Evolutionary conservation across 768 basidiomycete species (phyloP), one percentile per base, ranked within the genome.

Genomic region (Agrocybe praecox): DNA sequence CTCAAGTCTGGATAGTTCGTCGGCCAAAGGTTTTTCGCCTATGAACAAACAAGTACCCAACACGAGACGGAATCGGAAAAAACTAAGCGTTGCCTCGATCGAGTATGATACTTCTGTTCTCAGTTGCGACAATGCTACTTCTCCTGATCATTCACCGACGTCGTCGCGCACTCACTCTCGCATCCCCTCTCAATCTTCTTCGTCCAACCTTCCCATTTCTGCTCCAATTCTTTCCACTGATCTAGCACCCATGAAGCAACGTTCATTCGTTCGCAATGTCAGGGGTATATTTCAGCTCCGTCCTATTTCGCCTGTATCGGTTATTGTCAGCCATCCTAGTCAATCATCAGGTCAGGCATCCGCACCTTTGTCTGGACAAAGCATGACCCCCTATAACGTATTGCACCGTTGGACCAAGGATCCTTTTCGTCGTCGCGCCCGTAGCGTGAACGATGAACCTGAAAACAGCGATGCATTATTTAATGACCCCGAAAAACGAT

Each of bases 231-330:
- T 46, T 18, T 33, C 21, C 7, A 24, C 33, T 21, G 60, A 57
- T 21, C 18, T 23, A 60, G 70, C 58, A 53, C 73, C 69, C 63
- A 69, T 57, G 21, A 78, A 72, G 61, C 72, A 77, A 18, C 69
- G 80, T 23, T 86, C 84, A 14, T 77, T 90, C 69, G 81, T 85
- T 46, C 83, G 80, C 60, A 87, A 84, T 61, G 82, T 89, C 54
- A 81, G 78, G 62, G 83, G 76, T 18, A 74, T 90, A 51, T 88
- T 90, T 62, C 70, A 75, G 23, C 74, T 82, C 49, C 81, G 79
- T 1, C 69, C 82, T 5, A 55, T 65, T 14, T 78, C 82, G 15
- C 75, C 82, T 6, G 56, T 74, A 59, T 65, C 62, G 21, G 55
- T 61, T 19, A 57, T 64, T 36, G 52, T 56, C 40, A 62, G 53